Conservation (phyloP, 2,329 filamentous ascomycete species). For the Penicillium sp. region DNA sequence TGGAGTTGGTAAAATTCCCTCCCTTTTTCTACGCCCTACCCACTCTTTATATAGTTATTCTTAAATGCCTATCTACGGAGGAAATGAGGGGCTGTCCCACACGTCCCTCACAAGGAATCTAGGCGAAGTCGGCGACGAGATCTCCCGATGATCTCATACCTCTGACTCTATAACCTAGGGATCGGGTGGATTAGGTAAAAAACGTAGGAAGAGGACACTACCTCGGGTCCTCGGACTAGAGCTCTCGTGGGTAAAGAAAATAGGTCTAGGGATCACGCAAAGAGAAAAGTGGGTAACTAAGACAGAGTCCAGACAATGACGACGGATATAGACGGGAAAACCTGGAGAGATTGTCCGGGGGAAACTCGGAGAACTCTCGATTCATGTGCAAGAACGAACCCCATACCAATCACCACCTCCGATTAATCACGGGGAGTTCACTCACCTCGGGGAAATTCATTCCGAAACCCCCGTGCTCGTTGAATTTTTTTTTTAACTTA, state of each 20-base stretch:
- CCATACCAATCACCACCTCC: slow-evolving; percentile 3
- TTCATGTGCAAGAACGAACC: slow-evolving; percentile 2
- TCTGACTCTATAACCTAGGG: not conserved
- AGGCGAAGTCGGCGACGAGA: slow-evolving; percentile 6
- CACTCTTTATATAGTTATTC: not conserved
- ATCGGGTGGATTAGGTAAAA: slow-evolving; percentile 24
- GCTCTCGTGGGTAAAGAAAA: not conserved
- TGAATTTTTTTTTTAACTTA: not conserved
- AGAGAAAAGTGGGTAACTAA: not conserved
- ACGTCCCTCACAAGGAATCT: no score
- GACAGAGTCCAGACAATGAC: not conserved
- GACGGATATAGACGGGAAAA: slow-evolving; percentile 25
- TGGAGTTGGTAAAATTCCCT: no score
- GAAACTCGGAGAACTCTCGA: slow-evolving; percentile 28
- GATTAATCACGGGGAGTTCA: not conserved
- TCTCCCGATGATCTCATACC: slow-evolving; percentile 18
- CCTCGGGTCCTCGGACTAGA: slow-evolving; percentile 22
- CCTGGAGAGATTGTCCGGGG: slow-evolving; percentile 14
- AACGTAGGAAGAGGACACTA: slow-evolving; percentile 2
- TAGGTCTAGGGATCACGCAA: not conserved
- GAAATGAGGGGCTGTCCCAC: not conserved
- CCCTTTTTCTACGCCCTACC: not conserved
- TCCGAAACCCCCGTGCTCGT: slow-evolving; percentile 5
- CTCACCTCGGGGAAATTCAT: slow-evolving; percentile 22
- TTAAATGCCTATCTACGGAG: not conserved